A percentile compares a stretch with the other conserved stretches of the same genome.
phyloP scores from a whole-genome alignment of 83 land plant genomes.

The Thuja plicata region DNA sequence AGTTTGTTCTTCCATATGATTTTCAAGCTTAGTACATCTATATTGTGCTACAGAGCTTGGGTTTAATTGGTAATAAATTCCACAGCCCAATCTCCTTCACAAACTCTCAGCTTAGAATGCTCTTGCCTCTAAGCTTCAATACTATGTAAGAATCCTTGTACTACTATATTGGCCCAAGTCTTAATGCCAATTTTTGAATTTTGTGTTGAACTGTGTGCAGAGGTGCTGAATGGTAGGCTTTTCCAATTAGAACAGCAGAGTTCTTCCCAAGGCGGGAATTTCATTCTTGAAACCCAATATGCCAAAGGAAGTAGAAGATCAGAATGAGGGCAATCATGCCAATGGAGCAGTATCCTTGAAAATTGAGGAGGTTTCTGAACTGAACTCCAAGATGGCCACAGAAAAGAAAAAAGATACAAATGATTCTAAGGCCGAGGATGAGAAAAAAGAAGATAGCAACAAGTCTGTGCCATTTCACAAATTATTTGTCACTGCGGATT shows the following conservation, averaged over 20 bases:
- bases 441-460: not conserved
- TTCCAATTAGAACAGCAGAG: not conserved
- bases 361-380: not conserved
- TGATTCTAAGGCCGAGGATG: not conserved
- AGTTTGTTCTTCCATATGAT: not conserved
- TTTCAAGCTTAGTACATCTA: not conserved
- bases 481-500: slow-evolving; percentile 64
- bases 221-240: not conserved
- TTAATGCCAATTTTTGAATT: not conserved
- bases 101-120: not conserved
- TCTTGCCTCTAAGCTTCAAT: not conserved
- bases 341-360: not conserved
- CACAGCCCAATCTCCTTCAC: not conserved
- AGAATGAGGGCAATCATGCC: not conserved
- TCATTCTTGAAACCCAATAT: not conserved
- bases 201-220: not conserved
- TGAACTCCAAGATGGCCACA: not conserved
- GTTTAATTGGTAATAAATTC: not conserved
- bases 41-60: not conserved
- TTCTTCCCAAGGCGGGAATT: not conserved
- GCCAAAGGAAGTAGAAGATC: not conserved
- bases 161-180: not conserved
- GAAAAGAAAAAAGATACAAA: not conserved
- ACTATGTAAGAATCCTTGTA: not conserved
- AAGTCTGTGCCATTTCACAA: slow-evolving; percentile 46